phyloP scores from a whole-genome alignment of 768 basidiomycete species.

The Mycena leptocephala region DNA sequence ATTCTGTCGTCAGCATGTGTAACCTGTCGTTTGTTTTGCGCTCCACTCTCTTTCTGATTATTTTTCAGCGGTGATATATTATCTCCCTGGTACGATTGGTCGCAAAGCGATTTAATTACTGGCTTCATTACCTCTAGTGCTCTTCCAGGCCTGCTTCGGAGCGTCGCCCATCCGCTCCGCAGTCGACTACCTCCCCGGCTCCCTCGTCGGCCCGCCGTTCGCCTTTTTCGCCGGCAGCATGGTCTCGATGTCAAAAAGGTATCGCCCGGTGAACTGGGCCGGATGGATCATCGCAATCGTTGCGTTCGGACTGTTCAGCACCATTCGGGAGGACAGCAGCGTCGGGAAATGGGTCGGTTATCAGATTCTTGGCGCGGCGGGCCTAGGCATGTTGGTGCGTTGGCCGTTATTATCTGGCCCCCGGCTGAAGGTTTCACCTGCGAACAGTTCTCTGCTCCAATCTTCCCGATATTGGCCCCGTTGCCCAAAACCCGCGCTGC shows the following conservation, averaged over 20 bases:
- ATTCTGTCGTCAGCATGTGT: not conserved
- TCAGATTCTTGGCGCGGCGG: slow-evolving; percentile 38
- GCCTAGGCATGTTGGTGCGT: slow-evolving; percentile 5
- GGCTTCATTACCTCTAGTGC: slow-evolving; percentile 39
- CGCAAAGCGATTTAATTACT: not conserved
- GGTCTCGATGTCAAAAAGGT: slow-evolving; percentile 47
- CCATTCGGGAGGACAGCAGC: slow-evolving; percentile 38
- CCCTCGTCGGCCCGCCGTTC: slow-evolving; percentile 54
- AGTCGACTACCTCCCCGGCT: slow-evolving; percentile 52
- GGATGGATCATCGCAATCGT: slow-evolving; percentile 57
- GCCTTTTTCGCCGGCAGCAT: slow-evolving; percentile 54
- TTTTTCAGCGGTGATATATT: slow-evolving; percentile 42
- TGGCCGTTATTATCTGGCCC: no score
- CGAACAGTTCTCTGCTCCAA: slow-evolving; percentile 32
- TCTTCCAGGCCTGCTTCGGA: slow-evolving; percentile 61
- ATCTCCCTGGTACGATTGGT: slow-evolving; percentile 46
- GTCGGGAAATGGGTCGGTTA: slow-evolving; percentile 43
- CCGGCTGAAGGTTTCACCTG: not conserved
- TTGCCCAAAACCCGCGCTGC: slow-evolving; percentile 52
- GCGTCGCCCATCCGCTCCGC: slow-evolving; percentile 54
- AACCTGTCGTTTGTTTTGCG: not conserved
- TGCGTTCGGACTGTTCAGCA: slow-evolving; percentile 53
- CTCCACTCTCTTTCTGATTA: not conserved
- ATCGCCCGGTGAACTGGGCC: slow-evolving; percentile 49
- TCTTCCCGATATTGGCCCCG: slow-evolving; percentile 58